These are phyloP conservation scores for Penicillium paradoxum DNA, from an alignment of 495 filamentous ascomycete species.

Conservation along the genomic window DNA sequence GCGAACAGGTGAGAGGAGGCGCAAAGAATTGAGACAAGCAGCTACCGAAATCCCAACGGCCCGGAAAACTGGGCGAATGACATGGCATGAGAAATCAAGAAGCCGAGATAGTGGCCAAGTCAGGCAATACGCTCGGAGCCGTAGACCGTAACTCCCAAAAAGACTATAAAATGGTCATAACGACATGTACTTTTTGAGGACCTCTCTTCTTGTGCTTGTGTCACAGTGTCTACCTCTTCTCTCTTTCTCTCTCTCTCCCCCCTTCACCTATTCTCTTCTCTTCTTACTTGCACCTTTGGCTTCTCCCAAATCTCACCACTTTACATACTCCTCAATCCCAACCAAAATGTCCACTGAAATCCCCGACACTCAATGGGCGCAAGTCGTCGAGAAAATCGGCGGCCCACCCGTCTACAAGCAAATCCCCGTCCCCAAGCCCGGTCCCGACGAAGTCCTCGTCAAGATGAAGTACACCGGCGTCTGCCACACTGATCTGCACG, in stretches of 20 bases:
- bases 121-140: not conserved
- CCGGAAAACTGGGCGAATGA: too few relatives aligned
- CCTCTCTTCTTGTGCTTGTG: too few relatives aligned
- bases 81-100: too few relatives aligned
- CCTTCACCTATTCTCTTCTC: not conserved
- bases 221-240: not conserved
- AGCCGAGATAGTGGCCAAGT: not conserved
- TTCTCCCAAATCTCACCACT: not conserved
- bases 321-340: not conserved
- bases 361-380: conserved; percentile 78
- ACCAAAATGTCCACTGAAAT: conserved; percentile 35
- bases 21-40: not conserved
- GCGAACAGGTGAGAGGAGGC: not conserved
- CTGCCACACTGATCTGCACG: conserved; percentile 86
- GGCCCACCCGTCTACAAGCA: conserved; percentile 74
- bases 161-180: not conserved
- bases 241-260: not conserved
- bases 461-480: conserved; percentile 92
- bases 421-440: conserved; percentile 73
- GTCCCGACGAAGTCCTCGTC: conserved; percentile 82
- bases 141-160: not conserved
- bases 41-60: too few relatives aligned
- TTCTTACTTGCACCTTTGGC: not conserved
- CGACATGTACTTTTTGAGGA: too few relatives aligned
- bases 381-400: conserved; percentile 74